A percentile compares a stretch with the other conserved stretches of the same genome.
Evolutionary conservation across 1,284 basidiomycete species (phyloP).

Genomic region (Vanrija pseudolonga): DNA sequence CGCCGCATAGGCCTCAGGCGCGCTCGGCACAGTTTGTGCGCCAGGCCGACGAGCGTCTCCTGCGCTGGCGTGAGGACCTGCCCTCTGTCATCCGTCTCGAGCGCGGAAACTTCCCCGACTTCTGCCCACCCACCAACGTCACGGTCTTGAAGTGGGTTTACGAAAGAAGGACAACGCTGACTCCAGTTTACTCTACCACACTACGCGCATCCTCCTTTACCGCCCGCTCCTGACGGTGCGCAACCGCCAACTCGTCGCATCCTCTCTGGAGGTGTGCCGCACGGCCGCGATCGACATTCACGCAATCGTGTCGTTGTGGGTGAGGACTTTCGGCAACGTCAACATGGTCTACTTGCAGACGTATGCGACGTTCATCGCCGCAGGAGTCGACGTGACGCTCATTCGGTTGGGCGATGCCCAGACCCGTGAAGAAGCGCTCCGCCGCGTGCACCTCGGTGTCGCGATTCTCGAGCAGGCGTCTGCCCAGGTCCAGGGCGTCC

Average conservation of each 20-base stretch:
- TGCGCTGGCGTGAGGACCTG: constrained; percentile 9
- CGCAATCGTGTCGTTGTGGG: constrained; percentile 21
- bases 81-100: constrained; percentile 7
- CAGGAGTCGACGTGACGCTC: constrained; percentile 19
- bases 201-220: constrained; percentile 20
- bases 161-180: not conserved
- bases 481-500: constrained; percentile 19
- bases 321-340: constrained; percentile 21
- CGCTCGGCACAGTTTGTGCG: constrained; percentile 18
- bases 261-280: constrained; percentile 21
- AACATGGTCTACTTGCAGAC: constrained; percentile 27
- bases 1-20: constrained; percentile 20
- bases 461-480: constrained; percentile 21
- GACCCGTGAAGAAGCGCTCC: constrained; percentile 20
- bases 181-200: constrained; percentile 16
- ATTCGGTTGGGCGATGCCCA: constrained; percentile 4
- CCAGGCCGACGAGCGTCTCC: constrained; percentile 9
- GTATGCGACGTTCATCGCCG: constrained; percentile 23
- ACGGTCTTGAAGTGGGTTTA: constrained; percentile 14
- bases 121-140: constrained; percentile 19
- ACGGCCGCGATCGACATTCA: constrained; percentile 21
- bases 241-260: constrained; percentile 16
- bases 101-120: constrained; percentile 12
- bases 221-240: constrained; percentile 20
- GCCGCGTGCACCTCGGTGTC: constrained; percentile 18